Base-by-base conservation (phyloP, 2,329 filamentous ascomycete genomes). In the Penicillium oxalicum region DNA sequence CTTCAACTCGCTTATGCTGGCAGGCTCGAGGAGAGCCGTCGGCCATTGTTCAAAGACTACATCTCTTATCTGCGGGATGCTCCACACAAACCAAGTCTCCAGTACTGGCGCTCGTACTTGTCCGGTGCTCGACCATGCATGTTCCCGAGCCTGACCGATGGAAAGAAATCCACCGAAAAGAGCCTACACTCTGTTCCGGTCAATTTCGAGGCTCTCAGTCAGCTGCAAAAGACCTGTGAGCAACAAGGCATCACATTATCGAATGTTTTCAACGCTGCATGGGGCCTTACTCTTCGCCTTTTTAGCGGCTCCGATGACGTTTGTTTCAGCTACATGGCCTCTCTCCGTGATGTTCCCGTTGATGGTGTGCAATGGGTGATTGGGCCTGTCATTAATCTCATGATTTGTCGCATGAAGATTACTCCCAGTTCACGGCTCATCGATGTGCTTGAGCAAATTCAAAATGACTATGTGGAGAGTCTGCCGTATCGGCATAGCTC, bases 291-390 rank as follows among this genome's bases (percentile, higher is more conserved):
- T 0, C 69, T 95, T 1, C 76, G 78, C 13, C 73, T 73, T 29
- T 69, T 78, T 55, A 81, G 81, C 0, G 75, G 88, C 6, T 89
- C 89, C 0, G 71, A 93, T 13, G 79, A 96, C 11, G 77, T 89
- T 0, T 73, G 67, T 13, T 77, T 78, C 53, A 72, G 71, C 9
- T 76, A 75, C 51, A 67, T 74, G 42, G 55, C 66, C 5, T 70
- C 67, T 1, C 64, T 72, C 11, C 58, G 74, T 48, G 72, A 75
- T 43, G 59, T 66, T 0, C 49, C 70, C n/a, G 67, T 72, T 3
- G 62, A 66, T 29, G 63, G 64, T 0, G 61, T 73, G 1, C 64
- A 73, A n/a, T 65, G 69, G 5, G 66, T 73, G 9, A 64, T 76
- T n/a, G 74, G 74, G 0, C 73, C 73, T 0, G 61, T 75, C 5